Conservation (phyloP, 1,284 basidiomycete genomes). For the Tilletiaria anomala region DNA sequence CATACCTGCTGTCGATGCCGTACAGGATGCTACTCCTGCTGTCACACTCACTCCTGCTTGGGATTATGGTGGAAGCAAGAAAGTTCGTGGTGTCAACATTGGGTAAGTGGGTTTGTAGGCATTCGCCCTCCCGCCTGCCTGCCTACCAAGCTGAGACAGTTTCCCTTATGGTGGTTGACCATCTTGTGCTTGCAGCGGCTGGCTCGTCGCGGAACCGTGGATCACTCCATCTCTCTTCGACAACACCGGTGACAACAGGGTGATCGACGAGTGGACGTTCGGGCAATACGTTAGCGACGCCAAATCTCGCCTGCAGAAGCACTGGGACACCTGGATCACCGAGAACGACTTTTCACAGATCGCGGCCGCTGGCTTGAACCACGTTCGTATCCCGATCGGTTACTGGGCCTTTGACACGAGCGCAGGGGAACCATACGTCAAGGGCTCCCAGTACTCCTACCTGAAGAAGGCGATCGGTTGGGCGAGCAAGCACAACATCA, state of each 20-base stretch:
- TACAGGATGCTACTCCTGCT: too few relatives aligned
- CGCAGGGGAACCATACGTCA: conserved; percentile 66
- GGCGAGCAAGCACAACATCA: conserved; percentile 61
- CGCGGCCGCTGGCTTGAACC: conserved; percentile 54
- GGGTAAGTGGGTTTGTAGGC: too few relatives aligned
- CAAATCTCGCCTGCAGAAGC: conserved; percentile 36
- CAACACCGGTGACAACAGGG: conserved; percentile 20
- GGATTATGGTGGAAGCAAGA: too few relatives aligned
- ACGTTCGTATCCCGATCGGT: conserved; percentile 59
- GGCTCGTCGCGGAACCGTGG: conserved; percentile 30
- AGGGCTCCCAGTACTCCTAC: conserved; percentile 55
- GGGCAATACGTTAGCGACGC: conserved; percentile 49
- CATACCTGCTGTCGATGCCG: too few relatives aligned
- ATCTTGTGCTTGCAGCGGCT: too few relatives aligned
- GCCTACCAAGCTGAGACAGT: too few relatives aligned
- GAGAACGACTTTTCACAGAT: conserved; percentile 60
- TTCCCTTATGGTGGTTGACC: too few relatives aligned
- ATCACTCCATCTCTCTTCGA: conserved; percentile 45
- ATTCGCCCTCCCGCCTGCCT: too few relatives aligned
- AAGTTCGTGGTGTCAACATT: conserved; percentile 20
- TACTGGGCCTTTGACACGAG: conserved; percentile 81
- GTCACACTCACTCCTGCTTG: too few relatives aligned
- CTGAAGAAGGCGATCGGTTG: conserved; percentile 55
- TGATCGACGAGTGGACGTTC: conserved; percentile 74
- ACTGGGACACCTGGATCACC: conserved; percentile 71